These are phyloP conservation scores for Macrolepiota albuminosa DNA, from an alignment of 768 basidiomycete genomes.

Conservation along the genomic window DNA sequence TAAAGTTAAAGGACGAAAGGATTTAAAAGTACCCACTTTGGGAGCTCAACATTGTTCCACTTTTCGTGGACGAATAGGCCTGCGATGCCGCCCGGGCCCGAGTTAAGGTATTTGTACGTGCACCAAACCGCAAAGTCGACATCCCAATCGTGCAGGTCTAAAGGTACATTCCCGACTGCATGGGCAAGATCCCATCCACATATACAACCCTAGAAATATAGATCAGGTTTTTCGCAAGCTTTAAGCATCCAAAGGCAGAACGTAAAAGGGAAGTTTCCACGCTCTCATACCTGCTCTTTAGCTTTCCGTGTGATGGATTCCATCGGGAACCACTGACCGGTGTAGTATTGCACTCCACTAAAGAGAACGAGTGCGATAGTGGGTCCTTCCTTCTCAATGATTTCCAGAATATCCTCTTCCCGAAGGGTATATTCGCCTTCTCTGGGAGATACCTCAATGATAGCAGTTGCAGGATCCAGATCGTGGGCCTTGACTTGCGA, in stretches of 20 bases:
- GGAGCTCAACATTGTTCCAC: slow-evolving; percentile 60
- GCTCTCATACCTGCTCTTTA: slow-evolving; percentile 62
- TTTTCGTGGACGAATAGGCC: slow-evolving; percentile 86
- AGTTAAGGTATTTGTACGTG: slow-evolving; percentile 97
- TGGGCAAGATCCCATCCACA: slow-evolving; percentile 98
- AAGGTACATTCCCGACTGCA: slow-evolving; percentile 88
- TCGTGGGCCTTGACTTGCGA: slow-evolving; percentile 87
- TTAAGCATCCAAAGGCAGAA: slow-evolving; percentile 10
- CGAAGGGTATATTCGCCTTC: slow-evolving; percentile 81
- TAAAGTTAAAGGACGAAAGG: slow-evolving; percentile 8
- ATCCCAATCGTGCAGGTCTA: slow-evolving; percentile 87
- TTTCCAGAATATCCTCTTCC: slow-evolving; percentile 81
- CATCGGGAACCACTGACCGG: slow-evolving; percentile 93
- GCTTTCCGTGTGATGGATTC: slow-evolving; percentile 77
- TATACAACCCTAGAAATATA: slow-evolving; percentile 68
- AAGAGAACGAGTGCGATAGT: slow-evolving; percentile 89
- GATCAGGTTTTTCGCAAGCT: slow-evolving; percentile 13
- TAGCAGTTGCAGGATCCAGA: slow-evolving; percentile 62
- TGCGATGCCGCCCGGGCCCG: slow-evolving; percentile 96
- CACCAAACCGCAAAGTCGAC: slow-evolving; percentile 99
- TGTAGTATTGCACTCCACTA: slow-evolving; percentile 95
- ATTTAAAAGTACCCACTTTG: slow-evolving; percentile 47
- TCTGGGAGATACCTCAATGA: slow-evolving; percentile 78
- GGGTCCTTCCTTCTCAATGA: slow-evolving; percentile 66
- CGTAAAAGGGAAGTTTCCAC: slow-evolving; percentile 12